A percentile compares a stretch with the other conserved stretches of the same genome.
Conservation (phyloP, 1,284 basidiomycete genomes). For the Thelephora terrestris region DNA sequence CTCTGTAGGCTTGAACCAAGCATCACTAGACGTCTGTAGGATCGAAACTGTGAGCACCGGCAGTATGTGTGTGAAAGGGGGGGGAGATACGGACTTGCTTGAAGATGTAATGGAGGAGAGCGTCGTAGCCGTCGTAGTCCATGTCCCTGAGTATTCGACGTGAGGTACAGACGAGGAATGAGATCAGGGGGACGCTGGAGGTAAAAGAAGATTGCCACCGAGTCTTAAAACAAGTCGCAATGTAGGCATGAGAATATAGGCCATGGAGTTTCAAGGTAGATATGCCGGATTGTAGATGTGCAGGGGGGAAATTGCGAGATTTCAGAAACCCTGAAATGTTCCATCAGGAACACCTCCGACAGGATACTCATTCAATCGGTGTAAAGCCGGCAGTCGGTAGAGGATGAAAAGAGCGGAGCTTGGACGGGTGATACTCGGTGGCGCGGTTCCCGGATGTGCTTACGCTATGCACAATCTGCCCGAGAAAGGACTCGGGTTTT, state of each 20-base stretch:
- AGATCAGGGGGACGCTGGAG: conserved; percentile 1
- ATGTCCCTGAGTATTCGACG: conserved; percentile 22
- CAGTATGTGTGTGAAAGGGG: not conserved
- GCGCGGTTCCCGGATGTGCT: not conserved
- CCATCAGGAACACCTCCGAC: not conserved
- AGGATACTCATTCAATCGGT: not conserved
- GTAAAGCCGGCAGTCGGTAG: not conserved
- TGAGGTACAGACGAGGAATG: not conserved
- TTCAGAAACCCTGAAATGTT: not conserved
- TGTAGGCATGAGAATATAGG: not conserved
- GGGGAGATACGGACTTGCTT: conserved; percentile 23
- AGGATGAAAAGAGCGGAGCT: not conserved
- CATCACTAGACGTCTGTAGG: conserved; percentile 53
- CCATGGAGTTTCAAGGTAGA: no score
- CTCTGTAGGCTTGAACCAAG: conserved; percentile 68
- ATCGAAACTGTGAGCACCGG: not conserved
- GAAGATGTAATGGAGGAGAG: conserved; percentile 58
- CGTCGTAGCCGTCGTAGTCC: conserved; percentile 69
- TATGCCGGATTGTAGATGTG: no score
- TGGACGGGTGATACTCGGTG: not conserved
- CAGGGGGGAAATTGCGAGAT: not conserved
- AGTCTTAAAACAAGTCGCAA: conserved; percentile 14
- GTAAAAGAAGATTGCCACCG: not conserved
- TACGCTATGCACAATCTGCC: no score
- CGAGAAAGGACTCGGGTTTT: no score